Percentiles rank a stretch among this genome's conserved stretches.
phyloP scores from a whole-genome alignment of 371 early-diverging fungal genomes.

The Mucor indicus region DNA sequence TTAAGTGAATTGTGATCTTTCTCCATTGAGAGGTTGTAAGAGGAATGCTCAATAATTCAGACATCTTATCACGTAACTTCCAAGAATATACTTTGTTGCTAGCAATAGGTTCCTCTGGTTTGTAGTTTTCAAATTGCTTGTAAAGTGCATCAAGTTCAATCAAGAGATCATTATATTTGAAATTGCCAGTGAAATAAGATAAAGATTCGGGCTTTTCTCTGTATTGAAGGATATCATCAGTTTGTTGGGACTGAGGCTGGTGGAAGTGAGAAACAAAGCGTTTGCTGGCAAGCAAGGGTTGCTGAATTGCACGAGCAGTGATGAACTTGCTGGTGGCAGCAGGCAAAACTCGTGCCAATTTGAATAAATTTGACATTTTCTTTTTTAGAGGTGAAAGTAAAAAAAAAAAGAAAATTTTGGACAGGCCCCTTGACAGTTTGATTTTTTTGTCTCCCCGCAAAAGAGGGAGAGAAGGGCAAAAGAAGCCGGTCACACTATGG shows the following conservation, averaged over 20 bases:
- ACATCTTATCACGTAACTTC: constrained; percentile 58
- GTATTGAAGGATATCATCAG: constrained; percentile 29
- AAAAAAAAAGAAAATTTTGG: constrained; percentile 1
- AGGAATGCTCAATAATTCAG: constrained; percentile 48
- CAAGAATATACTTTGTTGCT: constrained; percentile 29
- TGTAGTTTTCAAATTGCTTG: constrained; percentile 40
- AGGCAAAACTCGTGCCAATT: constrained; percentile 11
- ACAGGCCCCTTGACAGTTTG: constrained; percentile 23
- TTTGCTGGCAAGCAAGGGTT: neutral
- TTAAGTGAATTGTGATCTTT: constrained; percentile 53
- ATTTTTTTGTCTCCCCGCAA: no score
- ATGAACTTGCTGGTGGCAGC: neutral
- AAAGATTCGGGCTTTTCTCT: constrained; percentile 65
- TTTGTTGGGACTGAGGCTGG: constrained; percentile 4
- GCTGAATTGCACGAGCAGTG: neutral
- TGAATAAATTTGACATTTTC: constrained; percentile 13
- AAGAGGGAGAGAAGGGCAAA: no score
- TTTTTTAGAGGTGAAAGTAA: neutral
- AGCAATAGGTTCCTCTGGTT: constrained; percentile 13
- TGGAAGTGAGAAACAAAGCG: constrained; percentile 7
- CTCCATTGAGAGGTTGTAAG: constrained; percentile 70
- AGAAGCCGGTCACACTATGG: no score
- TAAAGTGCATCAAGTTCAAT: constrained; percentile 68
- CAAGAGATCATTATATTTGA: constrained; percentile 73
- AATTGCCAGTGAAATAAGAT: constrained; percentile 90